Percentiles rank a stretch among this genome's conserved stretches.
phyloP scores from a whole-genome alignment of 495 filamentous ascomycete species.

The Penicillium mononematosum region DNA sequence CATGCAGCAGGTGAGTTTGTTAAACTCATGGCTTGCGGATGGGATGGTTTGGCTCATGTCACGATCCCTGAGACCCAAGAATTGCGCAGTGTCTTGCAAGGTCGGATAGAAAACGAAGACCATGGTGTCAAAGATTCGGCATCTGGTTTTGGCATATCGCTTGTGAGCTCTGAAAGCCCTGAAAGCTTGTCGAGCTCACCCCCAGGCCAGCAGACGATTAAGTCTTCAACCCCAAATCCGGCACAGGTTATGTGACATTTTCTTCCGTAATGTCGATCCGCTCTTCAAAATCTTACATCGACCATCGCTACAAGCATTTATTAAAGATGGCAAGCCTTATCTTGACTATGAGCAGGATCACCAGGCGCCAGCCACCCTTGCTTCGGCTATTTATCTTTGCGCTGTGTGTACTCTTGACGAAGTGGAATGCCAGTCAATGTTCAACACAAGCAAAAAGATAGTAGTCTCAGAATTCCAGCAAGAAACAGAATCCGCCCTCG shows the following conservation, averaged over 20 bases:
- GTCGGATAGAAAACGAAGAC: slow-evolving; percentile 22
- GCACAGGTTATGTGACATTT: slow-evolving; percentile 33
- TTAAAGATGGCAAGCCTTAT: slow-evolving; percentile 33
- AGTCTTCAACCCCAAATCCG: slow-evolving; percentile 7
- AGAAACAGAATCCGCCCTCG: slow-evolving; percentile 49
- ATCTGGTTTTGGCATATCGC: slow-evolving; percentile 13
- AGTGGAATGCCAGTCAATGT: slow-evolving; percentile 39
- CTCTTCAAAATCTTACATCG: slow-evolving; percentile 42
- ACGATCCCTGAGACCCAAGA: slow-evolving; percentile 20
- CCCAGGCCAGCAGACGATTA: slow-evolving; percentile 13
- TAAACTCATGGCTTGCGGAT: background rate
- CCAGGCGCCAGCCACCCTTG: slow-evolving; percentile 41
- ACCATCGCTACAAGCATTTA: slow-evolving; percentile 33
- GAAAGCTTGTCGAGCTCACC: slow-evolving; percentile 18
- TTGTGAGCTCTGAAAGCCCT: slow-evolving; percentile 24
- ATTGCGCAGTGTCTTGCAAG: slow-evolving; percentile 26
- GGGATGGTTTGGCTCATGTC: background rate
- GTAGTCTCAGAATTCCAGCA: slow-evolving; percentile 48
- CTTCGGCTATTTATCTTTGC: slow-evolving; percentile 53
- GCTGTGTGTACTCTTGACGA: slow-evolving; percentile 46
- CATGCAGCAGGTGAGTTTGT: slow-evolving; percentile 30
- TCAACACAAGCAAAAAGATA: slow-evolving; percentile 40
- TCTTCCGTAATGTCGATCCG: slow-evolving; percentile 39
- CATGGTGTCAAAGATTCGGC: slow-evolving; percentile 8
- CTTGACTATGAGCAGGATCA: slow-evolving; percentile 34